Percentiles rank a stretch among this genome's conserved stretches.
These are phyloP conservation scores for Cryphonectria carpinicola DNA, from an alignment of 2,329 filamentous ascomycete species.

Conservation along the genomic window DNA sequence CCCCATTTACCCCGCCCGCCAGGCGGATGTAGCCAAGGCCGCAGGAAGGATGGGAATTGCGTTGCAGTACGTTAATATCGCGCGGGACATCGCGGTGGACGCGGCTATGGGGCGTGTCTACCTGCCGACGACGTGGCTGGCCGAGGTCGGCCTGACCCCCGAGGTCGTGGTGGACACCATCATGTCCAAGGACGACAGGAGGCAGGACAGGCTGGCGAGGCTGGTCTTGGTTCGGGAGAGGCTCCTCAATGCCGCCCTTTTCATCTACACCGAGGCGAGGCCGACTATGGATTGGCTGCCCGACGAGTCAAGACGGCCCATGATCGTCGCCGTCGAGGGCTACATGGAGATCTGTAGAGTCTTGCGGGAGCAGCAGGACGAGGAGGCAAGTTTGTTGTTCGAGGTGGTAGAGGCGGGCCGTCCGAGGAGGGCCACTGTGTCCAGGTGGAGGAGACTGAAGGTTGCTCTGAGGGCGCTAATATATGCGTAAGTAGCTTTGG, in stretches of 20 bases:
- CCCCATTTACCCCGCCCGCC: conserved; percentile 36
- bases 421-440: conserved; percentile 31
- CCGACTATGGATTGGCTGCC: conserved; percentile 65
- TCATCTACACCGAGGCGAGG: conserved; percentile 59
- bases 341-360: conserved; percentile 34
- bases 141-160: conserved; percentile 57
- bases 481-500: conserved; percentile 6
- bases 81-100: conserved; percentile 72
- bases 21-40: conserved; percentile 53
- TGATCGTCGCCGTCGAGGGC: conserved; percentile 33
- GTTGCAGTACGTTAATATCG: conserved; percentile 78
- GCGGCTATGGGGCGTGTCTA: conserved; percentile 70
- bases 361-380: conserved; percentile 26
- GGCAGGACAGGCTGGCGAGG: not conserved
- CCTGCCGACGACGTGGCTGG: conserved; percentile 67
- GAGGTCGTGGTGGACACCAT: conserved; percentile 58
- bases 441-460: conserved; percentile 27
- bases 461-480: conserved; percentile 30
- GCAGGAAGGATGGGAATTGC: conserved; percentile 72
- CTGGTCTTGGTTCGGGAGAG: conserved; percentile 52
- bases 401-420: conserved; percentile 8
- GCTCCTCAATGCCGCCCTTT: conserved; percentile 64
- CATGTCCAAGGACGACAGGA: conserved; percentile 43
- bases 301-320: conserved; percentile 54
- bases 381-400: not conserved